These are phyloP conservation scores for Endotrypanum monterogeii DNA, from an alignment of 208 protist species.

Conservation along the genomic window DNA sequence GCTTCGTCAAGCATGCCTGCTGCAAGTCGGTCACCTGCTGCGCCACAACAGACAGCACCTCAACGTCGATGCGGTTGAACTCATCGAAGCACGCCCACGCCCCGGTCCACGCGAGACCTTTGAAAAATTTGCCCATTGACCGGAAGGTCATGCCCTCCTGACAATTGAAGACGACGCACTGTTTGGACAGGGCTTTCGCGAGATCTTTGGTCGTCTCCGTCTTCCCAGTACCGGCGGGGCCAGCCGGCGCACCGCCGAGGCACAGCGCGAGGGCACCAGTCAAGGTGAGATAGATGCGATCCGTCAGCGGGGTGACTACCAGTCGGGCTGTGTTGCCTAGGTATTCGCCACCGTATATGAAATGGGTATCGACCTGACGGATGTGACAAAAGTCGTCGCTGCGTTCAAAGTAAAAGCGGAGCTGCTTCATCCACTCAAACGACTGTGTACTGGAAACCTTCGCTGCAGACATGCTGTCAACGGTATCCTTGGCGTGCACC, in stretches of 20 bases:
- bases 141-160: conserved; percentile 96
- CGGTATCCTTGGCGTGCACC: conserved; percentile 97
- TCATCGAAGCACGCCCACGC: conserved; percentile 99
- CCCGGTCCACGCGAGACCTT: conserved; percentile 95
- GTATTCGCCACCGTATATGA: conserved; percentile 97
- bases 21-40: conserved; percentile 97
- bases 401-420: conserved; percentile 97
- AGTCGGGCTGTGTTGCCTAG: conserved; percentile 97
- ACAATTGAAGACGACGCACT: conserved; percentile 99
- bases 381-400: conserved; percentile 85
- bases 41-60: conserved; percentile 97
- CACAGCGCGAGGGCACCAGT: conserved; percentile 94
- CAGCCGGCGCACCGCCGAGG: conserved; percentile 94
- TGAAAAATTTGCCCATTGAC: conserved; percentile 98
- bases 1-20: conserved; percentile 91
- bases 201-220: conserved; percentile 98
- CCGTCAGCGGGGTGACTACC: conserved; percentile 97
- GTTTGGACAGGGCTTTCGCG: conserved; percentile 96
- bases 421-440: conserved; percentile 98
- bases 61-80: conserved; percentile 99
- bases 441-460: conserved; percentile 69
- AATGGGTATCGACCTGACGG: conserved; percentile 94
- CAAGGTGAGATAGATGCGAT: conserved; percentile 97
- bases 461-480: conserved; percentile 72
- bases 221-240: conserved; percentile 97